Percentiles rank a stretch among this genome's conserved stretches.
These are phyloP conservation scores for Aspergillus clavatus DNA, from an alignment of 2,329 filamentous ascomycete species.

Conservation along the genomic window DNA sequence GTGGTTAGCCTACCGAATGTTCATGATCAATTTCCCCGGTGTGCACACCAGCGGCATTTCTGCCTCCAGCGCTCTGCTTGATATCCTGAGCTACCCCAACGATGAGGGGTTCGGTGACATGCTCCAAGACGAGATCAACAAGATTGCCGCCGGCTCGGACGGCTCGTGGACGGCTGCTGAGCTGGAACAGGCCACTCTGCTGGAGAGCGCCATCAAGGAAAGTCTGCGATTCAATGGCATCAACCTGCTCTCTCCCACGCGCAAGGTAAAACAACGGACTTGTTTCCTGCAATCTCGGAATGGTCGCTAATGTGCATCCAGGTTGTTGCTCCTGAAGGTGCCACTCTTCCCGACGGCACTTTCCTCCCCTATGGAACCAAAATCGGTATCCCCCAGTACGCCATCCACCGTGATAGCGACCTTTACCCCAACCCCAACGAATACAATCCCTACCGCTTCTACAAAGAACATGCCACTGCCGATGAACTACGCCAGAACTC, in stretches of 20 bases:
- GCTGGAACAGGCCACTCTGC: slow-evolving; percentile 4
- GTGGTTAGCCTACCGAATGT: slow-evolving; percentile 12
- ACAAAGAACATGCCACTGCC: background rate
- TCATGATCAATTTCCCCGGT: slow-evolving; percentile 14
- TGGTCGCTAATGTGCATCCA: background rate
- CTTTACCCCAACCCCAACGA: slow-evolving; percentile 8
- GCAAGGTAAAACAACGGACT: background rate
- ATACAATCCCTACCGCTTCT: slow-evolving; percentile 13
- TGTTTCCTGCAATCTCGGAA: too few species aligned
- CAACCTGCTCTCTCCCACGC: slow-evolving; percentile 11
- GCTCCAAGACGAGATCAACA: slow-evolving; percentile 7
- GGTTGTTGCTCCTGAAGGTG: slow-evolving; percentile 9
- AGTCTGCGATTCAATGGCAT: slow-evolving; percentile 12
- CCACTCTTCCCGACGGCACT: slow-evolving; percentile 7
- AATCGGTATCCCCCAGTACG: slow-evolving; percentile 12
- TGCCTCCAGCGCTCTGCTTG: slow-evolving; percentile 10
- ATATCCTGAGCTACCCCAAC: slow-evolving; percentile 6
- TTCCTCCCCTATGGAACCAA: slow-evolving; percentile 11
- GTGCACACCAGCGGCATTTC: slow-evolving; percentile 14
- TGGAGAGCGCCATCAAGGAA: slow-evolving; percentile 12
- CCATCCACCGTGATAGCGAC: slow-evolving; percentile 13
- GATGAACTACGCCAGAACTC: slow-evolving; percentile 3
- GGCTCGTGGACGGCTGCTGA: slow-evolving; percentile 9
- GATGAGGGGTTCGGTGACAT: slow-evolving; percentile 1
- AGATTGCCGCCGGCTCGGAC: slow-evolving; percentile 1